A percentile compares a stretch with the other conserved stretches of the same genome.
phyloP scores from a whole-genome alignment of 1,284 basidiomycete species.

The Amylostereum chailletii region DNA sequence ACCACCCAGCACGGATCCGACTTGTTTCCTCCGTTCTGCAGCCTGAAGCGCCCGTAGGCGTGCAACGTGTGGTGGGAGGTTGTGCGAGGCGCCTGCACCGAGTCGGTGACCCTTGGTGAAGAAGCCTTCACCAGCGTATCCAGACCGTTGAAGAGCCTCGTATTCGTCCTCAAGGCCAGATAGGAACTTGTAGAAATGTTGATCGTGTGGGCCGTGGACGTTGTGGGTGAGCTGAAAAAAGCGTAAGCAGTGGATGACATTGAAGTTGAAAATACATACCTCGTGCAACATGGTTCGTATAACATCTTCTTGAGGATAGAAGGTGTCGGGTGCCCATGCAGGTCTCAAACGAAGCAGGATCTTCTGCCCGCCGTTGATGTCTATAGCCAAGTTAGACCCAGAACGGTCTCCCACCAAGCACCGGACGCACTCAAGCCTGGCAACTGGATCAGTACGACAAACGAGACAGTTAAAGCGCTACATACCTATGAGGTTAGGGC shows the following conservation, averaged over 20 bases:
- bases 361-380: slow-evolving; percentile 71
- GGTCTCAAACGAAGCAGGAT: slow-evolving; percentile 77
- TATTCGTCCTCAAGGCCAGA: slow-evolving; percentile 75
- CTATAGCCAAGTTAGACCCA: slow-evolving; percentile 24
- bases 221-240: slow-evolving; percentile 72
- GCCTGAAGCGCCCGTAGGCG: slow-evolving; percentile 62
- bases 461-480: slow-evolving; percentile 1
- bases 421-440: slow-evolving; percentile 13
- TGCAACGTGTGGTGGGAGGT: slow-evolving; percentile 57
- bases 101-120: slow-evolving; percentile 60
- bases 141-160: slow-evolving; percentile 62
- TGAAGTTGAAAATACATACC: slow-evolving; percentile 28
- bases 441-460: neutral
- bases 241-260: neutral
- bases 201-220: slow-evolving; percentile 80
- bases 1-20: slow-evolving; percentile 39
- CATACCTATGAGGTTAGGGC: slow-evolving; percentile 66
- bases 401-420: slow-evolving; percentile 21
- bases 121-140: slow-evolving; percentile 83
- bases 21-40: slow-evolving; percentile 59
- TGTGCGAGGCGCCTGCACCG: slow-evolving; percentile 51
- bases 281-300: slow-evolving; percentile 82
- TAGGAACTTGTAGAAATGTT: slow-evolving; percentile 74
- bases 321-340: slow-evolving; percentile 56
- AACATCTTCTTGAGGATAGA: slow-evolving; percentile 69